Evolutionary conservation across 2,329 filamentous ascomycete species (phyloP), one percentile per base, ranked within the genome.

Genomic region (Xylariomycetidae sp.): DNA sequence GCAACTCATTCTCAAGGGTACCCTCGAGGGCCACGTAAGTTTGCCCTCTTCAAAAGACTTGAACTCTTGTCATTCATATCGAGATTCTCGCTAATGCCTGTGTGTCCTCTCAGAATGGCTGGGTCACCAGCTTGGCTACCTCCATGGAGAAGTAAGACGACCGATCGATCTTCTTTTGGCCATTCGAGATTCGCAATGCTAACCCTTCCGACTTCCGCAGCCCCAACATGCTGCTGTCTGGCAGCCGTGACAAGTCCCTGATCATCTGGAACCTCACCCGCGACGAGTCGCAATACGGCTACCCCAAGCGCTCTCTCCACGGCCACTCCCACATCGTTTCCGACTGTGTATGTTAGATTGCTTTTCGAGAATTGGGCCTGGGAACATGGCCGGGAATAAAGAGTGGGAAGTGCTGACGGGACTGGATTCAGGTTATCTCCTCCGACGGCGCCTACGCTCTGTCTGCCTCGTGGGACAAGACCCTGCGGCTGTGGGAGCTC

Each of bases 231-330:
- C 89, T 98, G 67, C 82, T 98, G 61, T 98, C 92, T 56, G 90
- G 78, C 63, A 88, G 81, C 66, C 88, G 92, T 74, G 92, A 98
- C 81, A 96, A 97, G 85, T 87, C 86, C 56, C 78, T 98, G 68
- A 98, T 98, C 77, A 94, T 98, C 82, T 98, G 92, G 92, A 95
- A 96, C 81, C 80, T 98, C 63, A 97, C 92, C 70, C 90, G 92
- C 72, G 89, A 97, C 71, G 92, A 97, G 76, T 82, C 82, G 67
- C 84, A 87, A 66, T 98, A 97, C 80, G 92, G 92, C 60, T 95
- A 95, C 80, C 92, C 92, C 64, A 97, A 98, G 83, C 85, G 92
- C 74, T 94, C 88, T 65, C 88, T 98, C 57, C 84, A 94, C 75
- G 92, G 92, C 63, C 92, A 98, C 81, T 96, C 89, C 51, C 92